Evolutionary conservation across 1,139 yeast species (phyloP), one percentile per base, ranked within the genome.

Genomic region (Spencermartinsiella ligniputridi): DNA sequence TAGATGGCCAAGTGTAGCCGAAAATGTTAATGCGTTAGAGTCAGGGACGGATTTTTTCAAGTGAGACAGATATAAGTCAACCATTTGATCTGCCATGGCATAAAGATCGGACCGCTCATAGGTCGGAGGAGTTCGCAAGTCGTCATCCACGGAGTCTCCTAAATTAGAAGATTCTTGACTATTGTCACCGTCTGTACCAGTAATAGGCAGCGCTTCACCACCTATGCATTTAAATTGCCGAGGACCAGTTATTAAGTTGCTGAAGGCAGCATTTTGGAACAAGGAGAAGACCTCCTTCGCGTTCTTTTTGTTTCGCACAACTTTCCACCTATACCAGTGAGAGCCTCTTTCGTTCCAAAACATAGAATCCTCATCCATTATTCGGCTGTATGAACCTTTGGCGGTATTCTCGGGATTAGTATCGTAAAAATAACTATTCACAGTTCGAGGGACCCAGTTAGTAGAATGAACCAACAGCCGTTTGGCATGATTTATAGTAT

Each of bases 1-100:
- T 5, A 63, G 25, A 37, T 54, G 55, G 1, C 69, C 69, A 34
- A 62, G 56, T 1, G 68, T 60, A n/a, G 66, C 63, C 1, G 66
- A 60, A 38, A 63, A 42, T 12, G 67, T 60, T 3, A 52, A 45
- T 9, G 56, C 52, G 3, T 30, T 29, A 15, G 32, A 8, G 8
- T 41, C 42, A 12, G 18, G 13, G 9, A 22, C 32, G n/a, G 37
- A 18, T 3, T 17, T 27, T 8, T 37, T 36, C 25, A 37, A 5
- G 6, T 27, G 37, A 4, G 25, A 16, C 4, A 37, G 27, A 3
- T 39, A 9, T 1, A 39, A 39, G 3, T 22, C 36, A 8, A 43
- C 42, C 12, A 42, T 39, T 20, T 44, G 45, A 16, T 35, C 36
- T 8, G 35, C 12, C 2, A 33, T 36, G 5, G 32, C 8, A n/a